Conservation (phyloP, 1,139 yeast species). For the Saccharomyces uvarum region DNA sequence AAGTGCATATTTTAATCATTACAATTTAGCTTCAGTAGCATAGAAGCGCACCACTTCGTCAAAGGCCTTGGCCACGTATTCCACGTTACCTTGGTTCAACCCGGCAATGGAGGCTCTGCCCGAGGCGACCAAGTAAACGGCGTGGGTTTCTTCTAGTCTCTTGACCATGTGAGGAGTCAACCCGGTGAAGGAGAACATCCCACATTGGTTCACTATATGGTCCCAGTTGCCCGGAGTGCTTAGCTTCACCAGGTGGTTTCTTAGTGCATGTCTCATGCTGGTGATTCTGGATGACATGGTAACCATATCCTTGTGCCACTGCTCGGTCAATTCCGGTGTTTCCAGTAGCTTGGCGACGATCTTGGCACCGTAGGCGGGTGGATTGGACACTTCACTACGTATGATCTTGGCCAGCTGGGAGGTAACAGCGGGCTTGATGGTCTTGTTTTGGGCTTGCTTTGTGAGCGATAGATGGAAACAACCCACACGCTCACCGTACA, state of each 20-base stretch:
- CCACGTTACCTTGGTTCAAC: slow-evolving; percentile 71
- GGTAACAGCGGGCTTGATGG: slow-evolving; percentile 43
- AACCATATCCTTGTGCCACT: slow-evolving; percentile 81
- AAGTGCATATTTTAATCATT: background rate
- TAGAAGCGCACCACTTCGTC: slow-evolving; percentile 61
- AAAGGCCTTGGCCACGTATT: slow-evolving; percentile 72
- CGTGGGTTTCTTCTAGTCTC: slow-evolving; percentile 69
- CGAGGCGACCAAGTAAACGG: slow-evolving; percentile 66
- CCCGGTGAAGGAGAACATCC: slow-evolving; percentile 96
- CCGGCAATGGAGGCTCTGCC: slow-evolving; percentile 97
- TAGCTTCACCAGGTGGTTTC: slow-evolving; percentile 52
- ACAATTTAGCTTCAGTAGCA: slow-evolving; percentile 26
- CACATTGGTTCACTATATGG: slow-evolving; percentile 84
- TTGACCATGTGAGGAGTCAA: slow-evolving; percentile 71
- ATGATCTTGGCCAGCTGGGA: slow-evolving; percentile 75
- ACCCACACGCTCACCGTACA: slow-evolving; percentile 97
- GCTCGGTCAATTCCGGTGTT: slow-evolving; percentile 54
- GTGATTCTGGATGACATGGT: slow-evolving; percentile 84
- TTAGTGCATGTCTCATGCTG: slow-evolving; percentile 64
- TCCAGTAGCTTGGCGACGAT: slow-evolving; percentile 72
- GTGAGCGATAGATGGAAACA: slow-evolving; percentile 70
- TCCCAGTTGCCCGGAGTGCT: slow-evolving; percentile 89
- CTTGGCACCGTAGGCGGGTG: slow-evolving; percentile 95
- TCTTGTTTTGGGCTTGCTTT: slow-evolving; percentile 31
- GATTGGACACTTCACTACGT: slow-evolving; percentile 83